Percentiles rank a stretch among this genome's conserved stretches.
Evolutionary conservation across 805 yeast genomes (phyloP).

Genomic region (Metschnikowia koreensis): DNA sequence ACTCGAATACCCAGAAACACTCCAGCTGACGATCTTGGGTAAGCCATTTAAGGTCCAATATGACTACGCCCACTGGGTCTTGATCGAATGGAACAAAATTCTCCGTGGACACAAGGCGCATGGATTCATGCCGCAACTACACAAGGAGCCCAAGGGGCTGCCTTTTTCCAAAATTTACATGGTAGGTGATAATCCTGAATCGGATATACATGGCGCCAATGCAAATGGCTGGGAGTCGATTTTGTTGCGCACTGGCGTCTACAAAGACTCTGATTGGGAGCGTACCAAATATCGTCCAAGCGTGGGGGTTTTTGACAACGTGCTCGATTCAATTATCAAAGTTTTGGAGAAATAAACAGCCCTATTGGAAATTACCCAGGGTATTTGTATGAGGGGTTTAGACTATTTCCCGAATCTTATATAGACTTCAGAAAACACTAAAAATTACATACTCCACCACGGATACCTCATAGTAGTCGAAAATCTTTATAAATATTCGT

Average conservation of each 20-base stretch:
- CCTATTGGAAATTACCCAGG: too few species aligned
- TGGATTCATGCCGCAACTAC: constrained; percentile 41
- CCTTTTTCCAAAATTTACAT: constrained; percentile 67
- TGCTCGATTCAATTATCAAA: constrained; percentile 41
- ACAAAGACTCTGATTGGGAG: constrained; percentile 53
- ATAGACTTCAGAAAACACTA: too few species aligned
- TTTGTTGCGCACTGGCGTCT: constrained; percentile 87
- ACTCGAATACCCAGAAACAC: constrained; percentile 29
- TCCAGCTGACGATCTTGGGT: constrained; percentile 65
- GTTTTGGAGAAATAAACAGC: constrained; percentile 12
- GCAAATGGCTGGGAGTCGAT: constrained; percentile 85
- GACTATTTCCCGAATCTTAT: background rate
- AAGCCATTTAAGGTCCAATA: constrained; percentile 80
- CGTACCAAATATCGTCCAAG: constrained; percentile 42
- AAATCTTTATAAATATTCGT: background rate
- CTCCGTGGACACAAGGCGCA: constrained; percentile 23
- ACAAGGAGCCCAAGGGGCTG: constrained; percentile 31
- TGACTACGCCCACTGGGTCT: constrained; percentile 75
- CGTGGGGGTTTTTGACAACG: constrained; percentile 50
- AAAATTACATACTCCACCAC: too few species aligned
- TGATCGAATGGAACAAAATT: constrained; percentile 53
- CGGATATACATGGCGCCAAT: constrained; percentile 89
- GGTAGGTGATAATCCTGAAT: constrained; percentile 97
- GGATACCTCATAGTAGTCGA: background rate
- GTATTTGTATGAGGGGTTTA: too few species aligned